phyloP scores from a whole-genome alignment of 768 basidiomycete species.

The Macrocybe gigantea region DNA sequence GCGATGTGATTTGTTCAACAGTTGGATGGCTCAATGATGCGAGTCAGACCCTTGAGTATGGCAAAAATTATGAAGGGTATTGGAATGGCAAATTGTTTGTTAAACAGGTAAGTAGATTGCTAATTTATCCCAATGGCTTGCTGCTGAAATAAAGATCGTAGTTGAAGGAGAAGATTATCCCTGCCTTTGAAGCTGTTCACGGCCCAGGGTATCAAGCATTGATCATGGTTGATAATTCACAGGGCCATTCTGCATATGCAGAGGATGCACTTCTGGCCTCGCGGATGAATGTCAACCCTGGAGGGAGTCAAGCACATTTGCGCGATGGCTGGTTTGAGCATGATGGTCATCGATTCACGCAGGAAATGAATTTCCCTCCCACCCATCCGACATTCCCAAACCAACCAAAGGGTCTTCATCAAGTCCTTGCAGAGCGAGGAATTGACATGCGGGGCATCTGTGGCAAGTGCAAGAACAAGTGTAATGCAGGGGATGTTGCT shows the following conservation, averaged over 20 bases:
- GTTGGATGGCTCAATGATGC: conserved; percentile 23
- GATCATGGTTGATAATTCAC: conserved; percentile 35
- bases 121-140: background rate
- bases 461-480: background rate
- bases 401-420: background rate
- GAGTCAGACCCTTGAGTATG: conserved; percentile 30
- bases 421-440: background rate
- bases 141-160: conserved; percentile 2
- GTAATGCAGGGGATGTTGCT: background rate
- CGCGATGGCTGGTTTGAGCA: too few species aligned
- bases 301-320: too few species aligned
- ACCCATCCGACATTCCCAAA: background rate
- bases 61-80: conserved; percentile 37
- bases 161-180: conserved; percentile 23
- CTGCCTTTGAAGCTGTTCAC: conserved; percentile 23
- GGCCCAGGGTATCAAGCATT: conserved; percentile 26
- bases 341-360: too few species aligned
- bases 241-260: conserved; percentile 33
- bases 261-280: conserved; percentile 26
- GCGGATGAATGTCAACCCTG: conserved; percentile 30
- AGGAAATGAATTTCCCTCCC: background rate
- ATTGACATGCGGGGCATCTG: background rate
- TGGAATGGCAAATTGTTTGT: conserved; percentile 25
- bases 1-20: conserved; percentile 29
- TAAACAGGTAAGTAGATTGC: conserved; percentile 6